Evolutionary conservation across 352 stramenopile genomes (phyloP).

Genomic region (Globisporangium okanoganense): DNA sequence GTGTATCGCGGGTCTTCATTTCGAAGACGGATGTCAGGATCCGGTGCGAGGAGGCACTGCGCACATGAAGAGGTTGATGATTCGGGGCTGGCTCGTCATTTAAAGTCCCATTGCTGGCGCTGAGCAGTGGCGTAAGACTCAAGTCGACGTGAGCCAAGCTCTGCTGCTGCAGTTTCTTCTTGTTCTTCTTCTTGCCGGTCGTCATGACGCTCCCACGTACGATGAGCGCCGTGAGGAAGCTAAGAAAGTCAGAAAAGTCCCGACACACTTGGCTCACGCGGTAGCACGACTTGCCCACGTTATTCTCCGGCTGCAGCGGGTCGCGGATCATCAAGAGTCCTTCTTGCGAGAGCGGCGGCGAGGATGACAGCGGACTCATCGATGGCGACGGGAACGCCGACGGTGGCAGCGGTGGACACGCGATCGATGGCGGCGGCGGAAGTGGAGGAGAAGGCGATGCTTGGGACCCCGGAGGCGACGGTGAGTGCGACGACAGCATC

Average conservation of each 20-base stretch:
- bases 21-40: conserved; percentile 64
- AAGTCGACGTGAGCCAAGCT: not conserved
- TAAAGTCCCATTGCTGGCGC: too few relatives aligned
- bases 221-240: conserved; percentile 75
- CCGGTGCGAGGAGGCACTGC: conserved; percentile 33
- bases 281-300: conserved; percentile 83
- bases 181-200: conserved; percentile 41
- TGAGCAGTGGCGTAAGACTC: not conserved
- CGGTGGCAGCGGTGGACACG: not conserved
- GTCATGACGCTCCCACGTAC: conserved; percentile 75
- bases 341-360: conserved; percentile 26
- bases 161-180: conserved; percentile 15
- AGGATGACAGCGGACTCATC: conserved; percentile 3
- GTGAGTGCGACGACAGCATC: not conserved
- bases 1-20: conserved; percentile 56
- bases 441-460: conserved; percentile 5
- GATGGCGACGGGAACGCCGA: not conserved
- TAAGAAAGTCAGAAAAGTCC: conserved; percentile 82
- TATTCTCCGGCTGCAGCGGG: conserved; percentile 65
- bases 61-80: not conserved
- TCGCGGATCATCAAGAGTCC: conserved; percentile 67
- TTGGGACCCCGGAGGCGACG: not conserved
- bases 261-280: conserved; percentile 79
- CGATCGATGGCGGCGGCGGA: conserved; percentile 11
- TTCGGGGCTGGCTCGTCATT: not conserved